Conservation (phyloP, 805 yeast genomes). For the Debaryomyces maramus region DNA sequence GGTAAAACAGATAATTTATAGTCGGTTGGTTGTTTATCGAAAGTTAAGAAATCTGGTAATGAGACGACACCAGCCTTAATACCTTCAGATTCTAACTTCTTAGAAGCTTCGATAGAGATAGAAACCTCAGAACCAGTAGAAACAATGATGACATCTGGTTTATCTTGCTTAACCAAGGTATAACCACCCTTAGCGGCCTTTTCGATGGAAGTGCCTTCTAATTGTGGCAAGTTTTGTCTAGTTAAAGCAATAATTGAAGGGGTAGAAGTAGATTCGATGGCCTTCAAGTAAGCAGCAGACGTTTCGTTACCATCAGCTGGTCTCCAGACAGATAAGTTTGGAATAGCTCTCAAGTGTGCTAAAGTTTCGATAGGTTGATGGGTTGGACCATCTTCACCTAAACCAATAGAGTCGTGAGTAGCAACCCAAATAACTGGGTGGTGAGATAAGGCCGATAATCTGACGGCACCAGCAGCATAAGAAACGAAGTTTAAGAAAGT, state of each 20-base stretch:
- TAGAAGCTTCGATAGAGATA: conserved; percentile 78
- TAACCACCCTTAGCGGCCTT: conserved; percentile 96
- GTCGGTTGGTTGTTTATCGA: conserved; percentile 77
- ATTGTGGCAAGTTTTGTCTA: conserved; percentile 89
- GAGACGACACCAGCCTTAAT: conserved; percentile 82
- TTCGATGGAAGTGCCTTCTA: conserved; percentile 88
- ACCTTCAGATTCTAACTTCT: conserved; percentile 65
- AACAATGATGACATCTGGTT: conserved; percentile 69
- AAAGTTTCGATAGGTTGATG: conserved; percentile 90
- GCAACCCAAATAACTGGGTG: conserved; percentile 86
- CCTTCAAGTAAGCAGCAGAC: conserved; percentile 75
- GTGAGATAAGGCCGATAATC: conserved; percentile 81
- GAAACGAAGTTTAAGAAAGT: conserved; percentile 93
- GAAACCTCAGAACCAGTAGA: conserved; percentile 95
- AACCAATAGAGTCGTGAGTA: conserved; percentile 86
- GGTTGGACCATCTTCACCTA: conserved; percentile 93
- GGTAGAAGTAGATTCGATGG: conserved; percentile 60
- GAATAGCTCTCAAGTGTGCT: conserved; percentile 83
- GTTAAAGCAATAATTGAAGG: conserved; percentile 77
- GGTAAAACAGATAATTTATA: conserved; percentile 88
- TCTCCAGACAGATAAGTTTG: conserved; percentile 85
- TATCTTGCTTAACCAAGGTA: conserved; percentile 58
- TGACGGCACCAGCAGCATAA: conserved; percentile 83
- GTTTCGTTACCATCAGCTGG: conserved; percentile 92
- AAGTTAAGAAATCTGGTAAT: conserved; percentile 88